phyloP scores from a whole-genome alignment of 148 eudicot genomes.

The Camellia sinensis region DNA sequence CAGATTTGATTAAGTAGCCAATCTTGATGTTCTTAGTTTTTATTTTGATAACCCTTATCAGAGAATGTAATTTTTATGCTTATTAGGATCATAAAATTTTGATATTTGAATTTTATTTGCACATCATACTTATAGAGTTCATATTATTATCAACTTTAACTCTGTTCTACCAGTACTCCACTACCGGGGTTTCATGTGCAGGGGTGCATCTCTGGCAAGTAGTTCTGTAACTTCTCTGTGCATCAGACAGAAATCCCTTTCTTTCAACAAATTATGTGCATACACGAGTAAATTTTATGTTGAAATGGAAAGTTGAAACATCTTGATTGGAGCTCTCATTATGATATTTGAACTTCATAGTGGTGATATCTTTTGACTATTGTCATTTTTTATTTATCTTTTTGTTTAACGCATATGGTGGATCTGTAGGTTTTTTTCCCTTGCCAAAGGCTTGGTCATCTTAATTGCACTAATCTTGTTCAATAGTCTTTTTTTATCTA shows the following conservation, averaged over 20 bases:
- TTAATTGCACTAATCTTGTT: neutral
- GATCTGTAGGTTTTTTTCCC: neutral
- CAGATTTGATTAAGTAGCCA: too few species aligned
- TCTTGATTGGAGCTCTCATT: neutral
- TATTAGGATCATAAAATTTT: neutral
- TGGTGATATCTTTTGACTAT: neutral
- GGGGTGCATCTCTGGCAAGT: neutral
- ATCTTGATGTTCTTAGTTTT: too few species aligned
- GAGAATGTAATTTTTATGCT: neutral
- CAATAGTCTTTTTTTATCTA: neutral
- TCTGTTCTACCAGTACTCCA: neutral
- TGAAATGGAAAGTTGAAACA: neutral
- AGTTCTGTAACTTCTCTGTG: neutral
- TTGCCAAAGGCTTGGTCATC: slow-evolving; percentile 3
- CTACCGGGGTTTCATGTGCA: neutral
- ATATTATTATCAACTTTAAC: too few species aligned
- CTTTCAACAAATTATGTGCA: neutral
- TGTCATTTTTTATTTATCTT: neutral
- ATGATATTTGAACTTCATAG: neutral
- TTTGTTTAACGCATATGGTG: neutral
- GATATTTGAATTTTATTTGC: neutral
- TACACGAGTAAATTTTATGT: neutral
- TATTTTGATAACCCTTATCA: too few species aligned
- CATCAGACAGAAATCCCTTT: neutral
- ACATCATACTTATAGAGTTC: neutral